A percentile compares a stretch with the other conserved stretches of the same genome.
Evolutionary conservation across 352 stramenopile species (phyloP).

Genomic region (Phytopythium cucurbitacearum): DNA sequence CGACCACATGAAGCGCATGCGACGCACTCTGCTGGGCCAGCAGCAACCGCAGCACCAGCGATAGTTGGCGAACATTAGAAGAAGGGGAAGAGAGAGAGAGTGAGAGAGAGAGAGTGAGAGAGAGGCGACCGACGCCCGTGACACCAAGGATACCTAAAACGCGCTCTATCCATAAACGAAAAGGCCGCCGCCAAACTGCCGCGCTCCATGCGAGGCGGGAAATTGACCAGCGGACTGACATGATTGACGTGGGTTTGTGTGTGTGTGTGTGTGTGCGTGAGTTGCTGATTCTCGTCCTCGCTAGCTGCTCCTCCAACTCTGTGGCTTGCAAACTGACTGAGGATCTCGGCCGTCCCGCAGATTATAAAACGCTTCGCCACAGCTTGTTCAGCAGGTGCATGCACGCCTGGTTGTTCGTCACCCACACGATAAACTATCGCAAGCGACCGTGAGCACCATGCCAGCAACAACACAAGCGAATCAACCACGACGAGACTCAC

Average conservation of each 20-base stretch:
- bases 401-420: constrained; percentile 93
- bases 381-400: constrained; percentile 97
- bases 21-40: constrained; percentile 56
- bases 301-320: too few relatives aligned
- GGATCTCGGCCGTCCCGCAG: constrained; percentile 1
- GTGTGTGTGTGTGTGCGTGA: too few relatives aligned
- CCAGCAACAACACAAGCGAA: not conserved
- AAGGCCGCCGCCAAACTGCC: not conserved
- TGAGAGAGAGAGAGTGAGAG: not conserved
- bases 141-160: constrained; percentile 4
- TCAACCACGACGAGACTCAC: constrained; percentile 17
- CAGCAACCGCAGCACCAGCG: constrained; percentile 27
- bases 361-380: constrained; percentile 89
- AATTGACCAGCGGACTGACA: too few relatives aligned
- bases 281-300: too few relatives aligned
- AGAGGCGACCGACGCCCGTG: not conserved
- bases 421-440: constrained; percentile 92
- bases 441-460: constrained; percentile 8
- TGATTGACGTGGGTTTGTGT: too few relatives aligned
- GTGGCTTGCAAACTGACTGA: not conserved
- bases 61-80: constrained; percentile 2
- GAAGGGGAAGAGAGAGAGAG: not conserved
- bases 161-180: constrained; percentile 9
- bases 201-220: too few relatives aligned
- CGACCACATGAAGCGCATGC: constrained; percentile 79